Evolutionary conservation across 176 grass and related monocot species (phyloP).

Genomic region (Miscanthus lutarioriparius): DNA sequence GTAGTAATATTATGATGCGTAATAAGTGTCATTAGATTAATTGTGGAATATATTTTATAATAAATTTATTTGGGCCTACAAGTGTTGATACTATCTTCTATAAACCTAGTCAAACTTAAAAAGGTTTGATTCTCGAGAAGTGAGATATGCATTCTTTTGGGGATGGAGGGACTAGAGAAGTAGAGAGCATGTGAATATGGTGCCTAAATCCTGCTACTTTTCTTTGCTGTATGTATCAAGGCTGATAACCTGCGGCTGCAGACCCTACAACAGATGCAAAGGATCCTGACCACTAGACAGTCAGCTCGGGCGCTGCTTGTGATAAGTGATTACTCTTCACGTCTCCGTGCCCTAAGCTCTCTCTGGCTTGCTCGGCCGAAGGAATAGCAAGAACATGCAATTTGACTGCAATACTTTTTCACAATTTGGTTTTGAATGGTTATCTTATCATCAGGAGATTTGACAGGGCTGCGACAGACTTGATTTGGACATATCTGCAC

Average conservation of each 20-base stretch:
- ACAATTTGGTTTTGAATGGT: slow-evolving; percentile 18
- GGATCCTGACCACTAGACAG: slow-evolving; percentile 84
- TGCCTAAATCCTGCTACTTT: slow-evolving; percentile 32
- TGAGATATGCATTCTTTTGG: not conserved
- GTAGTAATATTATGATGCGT: not conserved
- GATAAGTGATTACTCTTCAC: slow-evolving; percentile 88
- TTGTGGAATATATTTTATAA: not conserved
- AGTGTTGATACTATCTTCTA: not conserved
- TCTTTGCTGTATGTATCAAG: slow-evolving; percentile 45
- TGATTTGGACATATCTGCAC: slow-evolving; percentile 50
- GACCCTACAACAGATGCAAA: slow-evolving; percentile 89
- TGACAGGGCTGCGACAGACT: slow-evolving; percentile 36
- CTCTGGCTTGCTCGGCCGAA: slow-evolving; percentile 94
- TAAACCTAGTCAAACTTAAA: not conserved
- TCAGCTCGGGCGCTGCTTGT: slow-evolving; percentile 78
- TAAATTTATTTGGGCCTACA: not conserved
- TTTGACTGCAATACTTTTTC: slow-evolving; percentile 24
- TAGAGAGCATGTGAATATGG: slow-evolving; percentile 1
- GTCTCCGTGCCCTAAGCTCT: slow-evolving; percentile 92
- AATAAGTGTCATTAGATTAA: not conserved
- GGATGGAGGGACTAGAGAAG: not conserved
- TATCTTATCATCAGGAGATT: slow-evolving; percentile 30
- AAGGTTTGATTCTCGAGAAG: not conserved
- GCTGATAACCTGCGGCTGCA: slow-evolving; percentile 94
- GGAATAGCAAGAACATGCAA: slow-evolving; percentile 49